Percentiles rank a stretch among this genome's conserved stretches.
These are phyloP conservation scores for Daedaleopsis nitida DNA, from an alignment of 768 basidiomycete genomes.

Conservation along the genomic window DNA sequence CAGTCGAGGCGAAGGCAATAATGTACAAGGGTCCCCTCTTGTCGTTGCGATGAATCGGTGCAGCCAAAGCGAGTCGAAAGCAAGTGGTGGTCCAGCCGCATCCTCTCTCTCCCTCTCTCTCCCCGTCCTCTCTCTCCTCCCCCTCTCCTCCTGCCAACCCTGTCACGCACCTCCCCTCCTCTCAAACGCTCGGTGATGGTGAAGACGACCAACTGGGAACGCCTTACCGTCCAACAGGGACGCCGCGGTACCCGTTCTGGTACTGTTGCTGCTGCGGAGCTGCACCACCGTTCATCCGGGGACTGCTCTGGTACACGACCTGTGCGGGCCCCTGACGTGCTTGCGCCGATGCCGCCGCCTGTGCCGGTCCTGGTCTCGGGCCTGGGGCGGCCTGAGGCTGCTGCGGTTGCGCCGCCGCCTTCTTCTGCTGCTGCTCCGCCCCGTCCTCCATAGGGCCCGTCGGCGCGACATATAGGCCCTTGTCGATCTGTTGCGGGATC, in stretches of 20 bases:
- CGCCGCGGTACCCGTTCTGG: conserved; percentile 30
- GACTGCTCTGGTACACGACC: conserved; percentile 33
- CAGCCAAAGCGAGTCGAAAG: conserved; percentile 4
- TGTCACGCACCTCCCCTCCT: background rate
- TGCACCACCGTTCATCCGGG: conserved; percentile 30
- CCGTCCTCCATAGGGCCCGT: conserved; percentile 44
- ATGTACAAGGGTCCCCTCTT: conserved; percentile 21
- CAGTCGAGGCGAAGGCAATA: conserved; percentile 15
- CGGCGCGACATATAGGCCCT: conserved; percentile 91
- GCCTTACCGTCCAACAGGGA: conserved; percentile 31
- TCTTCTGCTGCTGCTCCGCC: conserved; percentile 38
- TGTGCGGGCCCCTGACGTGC: conserved; percentile 30
- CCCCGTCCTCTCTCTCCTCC: conserved; percentile 11
- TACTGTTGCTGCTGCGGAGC: conserved; percentile 25
- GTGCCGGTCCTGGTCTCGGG: conserved; percentile 28
- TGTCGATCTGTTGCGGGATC: conserved; percentile 90
- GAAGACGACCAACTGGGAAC: background rate
- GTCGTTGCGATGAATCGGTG: conserved; percentile 17
- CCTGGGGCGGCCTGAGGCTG: conserved; percentile 33
- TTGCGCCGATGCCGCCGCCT: conserved; percentile 20
- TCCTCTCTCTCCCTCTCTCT: conserved; percentile 8
- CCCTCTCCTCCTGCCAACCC: background rate
- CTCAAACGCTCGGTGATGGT: background rate
- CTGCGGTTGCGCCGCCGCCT: conserved; percentile 33
- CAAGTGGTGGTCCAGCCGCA: conserved; percentile 10